phyloP scores from a whole-genome alignment of 129 eudicot species.

The Artemisia argyi region DNA sequence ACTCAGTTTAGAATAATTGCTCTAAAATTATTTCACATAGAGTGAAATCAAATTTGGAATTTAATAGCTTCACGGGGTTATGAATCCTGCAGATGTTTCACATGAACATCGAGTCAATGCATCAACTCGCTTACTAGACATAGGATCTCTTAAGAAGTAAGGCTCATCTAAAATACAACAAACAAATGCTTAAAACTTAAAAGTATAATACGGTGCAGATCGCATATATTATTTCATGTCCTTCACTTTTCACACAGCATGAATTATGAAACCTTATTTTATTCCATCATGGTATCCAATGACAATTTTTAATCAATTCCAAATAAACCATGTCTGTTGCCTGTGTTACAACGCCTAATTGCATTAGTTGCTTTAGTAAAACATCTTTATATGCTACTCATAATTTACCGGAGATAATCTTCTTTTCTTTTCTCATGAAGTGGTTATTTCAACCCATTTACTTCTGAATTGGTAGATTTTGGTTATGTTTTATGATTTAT shows the following conservation, averaged over 20 bases:
- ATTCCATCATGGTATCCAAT: conserved; percentile 28
- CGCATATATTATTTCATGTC: conserved; percentile 21
- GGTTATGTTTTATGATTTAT: neutral
- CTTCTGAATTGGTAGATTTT: neutral
- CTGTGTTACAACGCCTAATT: conserved; percentile 20
- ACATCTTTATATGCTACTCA: conserved; percentile 10
- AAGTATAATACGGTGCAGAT: conserved; percentile 18
- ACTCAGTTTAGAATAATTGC: neutral
- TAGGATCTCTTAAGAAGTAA: conserved; percentile 22
- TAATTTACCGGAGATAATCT: conserved; percentile 6
- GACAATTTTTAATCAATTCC: conserved; percentile 8
- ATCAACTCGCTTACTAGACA: conserved; percentile 6
- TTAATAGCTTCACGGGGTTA: conserved; percentile 13
- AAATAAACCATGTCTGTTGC: conserved; percentile 1
- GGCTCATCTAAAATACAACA: conserved; percentile 13
- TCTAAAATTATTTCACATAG: conserved; percentile 3
- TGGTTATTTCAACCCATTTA: neutral
- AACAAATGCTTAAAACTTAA: conserved; percentile 18
- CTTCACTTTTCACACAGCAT: conserved; percentile 28
- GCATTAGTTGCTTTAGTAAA: conserved; percentile 19
- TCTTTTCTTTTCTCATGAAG: too few relatives aligned
- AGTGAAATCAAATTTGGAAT: neutral
- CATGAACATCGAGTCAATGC: conserved; percentile 1
- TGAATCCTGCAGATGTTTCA: conserved; percentile 17
- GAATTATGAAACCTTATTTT: conserved; percentile 19